Conservation (phyloP, 176 grass and related monocot genomes). For the Dactylis glomerata region DNA sequence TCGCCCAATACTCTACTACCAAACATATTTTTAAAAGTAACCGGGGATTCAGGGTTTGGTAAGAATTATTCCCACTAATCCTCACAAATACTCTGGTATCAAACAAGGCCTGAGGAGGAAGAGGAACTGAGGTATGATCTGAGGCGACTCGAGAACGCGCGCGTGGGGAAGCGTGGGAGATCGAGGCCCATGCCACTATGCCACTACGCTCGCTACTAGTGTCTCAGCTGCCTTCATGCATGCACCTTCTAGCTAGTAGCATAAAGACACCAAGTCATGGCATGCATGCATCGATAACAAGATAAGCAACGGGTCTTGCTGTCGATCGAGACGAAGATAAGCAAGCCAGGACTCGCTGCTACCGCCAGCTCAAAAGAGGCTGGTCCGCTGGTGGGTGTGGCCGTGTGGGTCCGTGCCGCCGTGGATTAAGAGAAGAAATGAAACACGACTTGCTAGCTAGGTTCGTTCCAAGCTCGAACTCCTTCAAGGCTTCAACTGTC, state of each 20-base stretch:
- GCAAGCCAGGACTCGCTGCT: background rate
- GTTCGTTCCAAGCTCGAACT: background rate
- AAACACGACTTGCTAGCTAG: background rate
- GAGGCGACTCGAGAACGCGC: background rate
- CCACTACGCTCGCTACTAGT: too few relatives aligned
- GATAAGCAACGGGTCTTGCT: background rate
- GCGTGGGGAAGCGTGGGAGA: background rate
- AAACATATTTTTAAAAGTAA: too few relatives aligned
- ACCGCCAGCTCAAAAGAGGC: constrained; percentile 29
- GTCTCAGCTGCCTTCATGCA: background rate
- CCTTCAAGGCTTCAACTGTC: too few relatives aligned
- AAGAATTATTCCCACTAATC: too few relatives aligned
- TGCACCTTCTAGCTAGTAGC: background rate
- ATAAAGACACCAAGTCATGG: background rate
- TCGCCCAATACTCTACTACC: too few relatives aligned
- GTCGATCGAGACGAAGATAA: constrained; percentile 15
- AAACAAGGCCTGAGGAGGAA: too few relatives aligned
- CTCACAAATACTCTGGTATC: too few relatives aligned
- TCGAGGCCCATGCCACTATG: background rate
- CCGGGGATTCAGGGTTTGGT: too few relatives aligned
- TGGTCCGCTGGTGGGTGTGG: background rate
- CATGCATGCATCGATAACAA: background rate
- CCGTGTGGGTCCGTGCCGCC: background rate
- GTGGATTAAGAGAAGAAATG: background rate
- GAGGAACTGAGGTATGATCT: background rate